Base-by-base conservation (phyloP, 352 stramenopile species). In the Globisporangium carolinianum region DNA sequence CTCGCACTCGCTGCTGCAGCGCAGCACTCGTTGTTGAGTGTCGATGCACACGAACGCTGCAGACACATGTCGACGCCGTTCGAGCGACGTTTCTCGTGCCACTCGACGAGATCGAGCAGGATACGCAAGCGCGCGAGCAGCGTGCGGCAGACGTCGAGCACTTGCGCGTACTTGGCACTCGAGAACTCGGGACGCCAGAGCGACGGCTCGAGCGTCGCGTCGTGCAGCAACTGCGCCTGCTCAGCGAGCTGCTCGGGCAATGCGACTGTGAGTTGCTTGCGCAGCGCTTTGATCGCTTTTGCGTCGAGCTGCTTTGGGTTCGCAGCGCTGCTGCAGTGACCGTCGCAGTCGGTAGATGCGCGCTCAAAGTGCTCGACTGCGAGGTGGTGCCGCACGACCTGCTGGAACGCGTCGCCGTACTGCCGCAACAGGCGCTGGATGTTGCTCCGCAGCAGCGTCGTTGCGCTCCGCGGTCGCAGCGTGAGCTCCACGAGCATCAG, bases 71-170 rank as follows among this genome's bases (percentile, higher is more conserved):
- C 24, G 24, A 32, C 24, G 24, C 24, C 24, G 24, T 32, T 32
- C 24, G 24, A 32, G 24, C 24, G 24, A 3, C 24, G 24, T 3
- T 32, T 32, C 17, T 75, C 67, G 38, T 80, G 74, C 81, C 81
- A 91, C 32, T 85, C 70, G 2, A 84, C 63, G 17, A 91, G 67
- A 55, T 89, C 79, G 8, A 80, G 72, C 32, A 91, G 62, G 49
- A 91, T 69, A 7, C 76, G 69, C 42, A 86, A 62, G 41, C 82
- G 74, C 2, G 76, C 69, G 2, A 89, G 58, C 17, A 91, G 37
- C 1, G 68, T 81, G 51, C 73, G 70, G 58, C 77, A 87, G 5
- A 67, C 59, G n/a, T 58, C 55, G 14, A 83, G 39, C 3, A 85
- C 70, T 5, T 72, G 54, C 1, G 57, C 58, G 55, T 88, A 85